phyloP scores from a whole-genome alignment of 2,329 filamentous ascomycete genomes.

The Penicillium concentricum region DNA sequence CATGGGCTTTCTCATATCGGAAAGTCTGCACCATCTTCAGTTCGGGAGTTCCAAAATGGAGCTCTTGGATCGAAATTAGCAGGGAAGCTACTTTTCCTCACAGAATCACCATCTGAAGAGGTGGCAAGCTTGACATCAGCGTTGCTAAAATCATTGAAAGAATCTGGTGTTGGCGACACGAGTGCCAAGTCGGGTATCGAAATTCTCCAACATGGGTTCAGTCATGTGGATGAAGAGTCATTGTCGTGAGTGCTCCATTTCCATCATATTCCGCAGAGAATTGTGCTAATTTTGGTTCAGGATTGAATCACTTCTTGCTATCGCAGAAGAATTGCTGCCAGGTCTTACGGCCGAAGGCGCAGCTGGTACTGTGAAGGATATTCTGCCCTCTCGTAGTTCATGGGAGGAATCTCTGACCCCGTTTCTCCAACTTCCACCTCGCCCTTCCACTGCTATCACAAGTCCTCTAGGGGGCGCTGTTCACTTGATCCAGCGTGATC shows the following conservation, averaged over 20 bases:
- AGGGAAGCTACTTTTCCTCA: constrained; percentile 53
- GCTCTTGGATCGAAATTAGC: constrained; percentile 51
- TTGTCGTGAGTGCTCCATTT: constrained; percentile 43
- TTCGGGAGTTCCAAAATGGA: constrained; percentile 46
- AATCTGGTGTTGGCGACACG: constrained; percentile 38
- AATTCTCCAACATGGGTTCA: constrained; percentile 54
- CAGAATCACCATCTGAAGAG: constrained; percentile 54
- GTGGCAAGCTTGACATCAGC: constrained; percentile 44
- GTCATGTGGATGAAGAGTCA: constrained; percentile 44
- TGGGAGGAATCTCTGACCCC: constrained; percentile 65
- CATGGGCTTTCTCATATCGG: constrained; percentile 48
- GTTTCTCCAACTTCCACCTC: constrained; percentile 46
- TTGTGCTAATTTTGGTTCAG: constrained; percentile 34
- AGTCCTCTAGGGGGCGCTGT: constrained; percentile 70
- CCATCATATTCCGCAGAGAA: constrained; percentile 27
- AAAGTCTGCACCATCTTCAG: constrained; percentile 39
- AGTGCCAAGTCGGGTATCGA: constrained; percentile 50
- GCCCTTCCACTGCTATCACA: constrained; percentile 68
- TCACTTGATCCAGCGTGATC: constrained; percentile 55
- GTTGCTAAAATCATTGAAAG: constrained; percentile 35
- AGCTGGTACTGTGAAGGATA: constrained; percentile 34
- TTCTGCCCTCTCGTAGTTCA: constrained; percentile 62
- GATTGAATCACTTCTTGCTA: constrained; percentile 56
- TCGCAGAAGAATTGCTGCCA: constrained; percentile 52
- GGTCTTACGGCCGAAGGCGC: constrained; percentile 29